phyloP scores from a whole-genome alignment of 768 basidiomycete species.

The Tubosaeta sp. region DNA sequence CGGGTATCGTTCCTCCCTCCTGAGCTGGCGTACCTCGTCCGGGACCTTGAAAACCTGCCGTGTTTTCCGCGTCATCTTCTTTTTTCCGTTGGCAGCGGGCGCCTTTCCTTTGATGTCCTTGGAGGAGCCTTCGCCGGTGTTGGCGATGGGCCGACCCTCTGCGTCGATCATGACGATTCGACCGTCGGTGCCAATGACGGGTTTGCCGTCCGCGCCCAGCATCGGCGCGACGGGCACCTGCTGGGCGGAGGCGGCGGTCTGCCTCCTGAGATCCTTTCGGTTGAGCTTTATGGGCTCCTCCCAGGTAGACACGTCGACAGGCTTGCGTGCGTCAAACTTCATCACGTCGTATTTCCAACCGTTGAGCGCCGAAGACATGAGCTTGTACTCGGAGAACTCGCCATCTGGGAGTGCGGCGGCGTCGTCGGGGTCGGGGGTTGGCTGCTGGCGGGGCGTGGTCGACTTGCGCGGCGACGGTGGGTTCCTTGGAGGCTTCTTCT shows the following conservation, averaged over 20 bases:
- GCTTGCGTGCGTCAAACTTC: slow-evolving; percentile 80
- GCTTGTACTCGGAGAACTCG: slow-evolving; percentile 69
- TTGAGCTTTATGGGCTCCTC: slow-evolving; percentile 78
- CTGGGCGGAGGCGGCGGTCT: slow-evolving; percentile 32
- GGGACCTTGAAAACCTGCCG: slow-evolving; percentile 79
- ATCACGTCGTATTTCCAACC: slow-evolving; percentile 92
- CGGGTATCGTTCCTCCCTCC: slow-evolving; percentile 83
- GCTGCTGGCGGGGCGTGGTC: slow-evolving; percentile 36
- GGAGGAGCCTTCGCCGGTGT: slow-evolving; percentile 26
- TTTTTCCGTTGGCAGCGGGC: slow-evolving; percentile 46
- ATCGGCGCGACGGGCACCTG: slow-evolving; percentile 64
- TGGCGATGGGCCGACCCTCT: slow-evolving; percentile 65
- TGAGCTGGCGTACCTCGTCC: slow-evolving; percentile 70
- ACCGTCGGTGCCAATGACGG: slow-evolving; percentile 74
- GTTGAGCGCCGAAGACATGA: slow-evolving; percentile 75
- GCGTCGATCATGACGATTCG: slow-evolving; percentile 77
- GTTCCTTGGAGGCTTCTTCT: slow-evolving; percentile 46
- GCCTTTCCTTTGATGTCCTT: slow-evolving; percentile 42
- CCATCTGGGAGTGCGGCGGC: slow-evolving; percentile 57
- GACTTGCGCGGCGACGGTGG: slow-evolving; percentile 35
- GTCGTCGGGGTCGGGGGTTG: slow-evolving; percentile 48
- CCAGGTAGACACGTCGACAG: slow-evolving; percentile 68
- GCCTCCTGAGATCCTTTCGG: slow-evolving; percentile 71
- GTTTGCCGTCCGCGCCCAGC: slow-evolving; percentile 80
- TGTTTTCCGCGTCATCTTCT: slow-evolving; percentile 78